phyloP scores from a whole-genome alignment of 108 stramenopile species.

The Discostella pseudostelligera region DNA sequence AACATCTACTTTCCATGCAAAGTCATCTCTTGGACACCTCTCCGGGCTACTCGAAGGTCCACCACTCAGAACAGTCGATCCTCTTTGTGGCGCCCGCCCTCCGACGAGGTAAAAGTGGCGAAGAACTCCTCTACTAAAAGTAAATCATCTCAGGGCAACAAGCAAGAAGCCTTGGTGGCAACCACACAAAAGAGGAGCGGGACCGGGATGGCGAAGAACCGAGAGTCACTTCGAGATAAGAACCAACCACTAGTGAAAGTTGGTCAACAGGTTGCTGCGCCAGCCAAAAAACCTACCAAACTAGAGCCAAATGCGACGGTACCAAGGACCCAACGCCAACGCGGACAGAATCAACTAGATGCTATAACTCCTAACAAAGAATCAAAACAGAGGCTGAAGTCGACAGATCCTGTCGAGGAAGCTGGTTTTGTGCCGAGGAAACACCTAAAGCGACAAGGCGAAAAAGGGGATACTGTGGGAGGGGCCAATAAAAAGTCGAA shows the following conservation, averaged over 20 bases:
- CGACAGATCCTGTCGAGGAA: too few relatives aligned
- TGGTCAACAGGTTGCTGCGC: neutral
- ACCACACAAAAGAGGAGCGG: neutral
- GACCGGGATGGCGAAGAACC: neutral
- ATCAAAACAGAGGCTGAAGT: too few relatives aligned
- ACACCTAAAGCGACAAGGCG: too few relatives aligned
- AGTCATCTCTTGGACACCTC: slow-evolving; percentile 35
- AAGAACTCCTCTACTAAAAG: neutral
- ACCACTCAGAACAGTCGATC: too few relatives aligned
- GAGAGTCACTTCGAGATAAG: too few relatives aligned
- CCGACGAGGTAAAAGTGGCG: neutral
- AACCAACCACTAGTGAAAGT: neutral
- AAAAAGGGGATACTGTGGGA: neutral
- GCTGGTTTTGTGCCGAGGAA: too few relatives aligned
- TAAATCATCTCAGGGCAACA: neutral
- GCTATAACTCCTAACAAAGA: too few relatives aligned
- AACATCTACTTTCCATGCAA: slow-evolving; percentile 28
- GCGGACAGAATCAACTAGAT: too few relatives aligned
- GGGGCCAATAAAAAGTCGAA: too few relatives aligned
- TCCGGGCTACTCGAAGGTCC: neutral
- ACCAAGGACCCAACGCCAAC: too few relatives aligned
- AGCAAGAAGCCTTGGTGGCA: neutral
- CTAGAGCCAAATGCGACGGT: too few relatives aligned
- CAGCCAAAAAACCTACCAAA: neutral
- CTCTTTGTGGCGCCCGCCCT: too few relatives aligned